Conservation (phyloP, 768 basidiomycete genomes). For the Leccinum pellstonianum region DNA sequence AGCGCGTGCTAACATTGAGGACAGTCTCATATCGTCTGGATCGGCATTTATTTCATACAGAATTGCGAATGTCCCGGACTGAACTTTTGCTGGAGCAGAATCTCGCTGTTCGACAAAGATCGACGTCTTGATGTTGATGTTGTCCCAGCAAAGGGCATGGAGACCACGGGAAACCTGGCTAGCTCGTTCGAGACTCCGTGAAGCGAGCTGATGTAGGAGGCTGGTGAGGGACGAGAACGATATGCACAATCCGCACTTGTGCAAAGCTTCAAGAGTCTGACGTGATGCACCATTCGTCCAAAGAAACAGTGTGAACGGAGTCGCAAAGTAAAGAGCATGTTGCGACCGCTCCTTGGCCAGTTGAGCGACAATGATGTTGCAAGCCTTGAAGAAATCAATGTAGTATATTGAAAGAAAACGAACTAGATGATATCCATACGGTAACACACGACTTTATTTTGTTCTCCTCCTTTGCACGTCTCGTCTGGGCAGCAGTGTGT, state of each 20-base stretch:
- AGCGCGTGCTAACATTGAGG: not conserved
- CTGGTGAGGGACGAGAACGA: not conserved
- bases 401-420: not conserved
- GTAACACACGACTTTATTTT: not conserved
- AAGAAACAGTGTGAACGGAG: not conserved
- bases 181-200: not conserved
- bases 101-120: conserved; percentile 27
- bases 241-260: not conserved
- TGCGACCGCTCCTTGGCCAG: not conserved
- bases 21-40: not conserved
- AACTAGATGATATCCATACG: not conserved
- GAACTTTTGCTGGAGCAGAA: not conserved
- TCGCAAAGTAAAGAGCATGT: not conserved
- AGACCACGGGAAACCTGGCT: not conserved
- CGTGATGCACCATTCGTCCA: not conserved
- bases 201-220: not conserved
- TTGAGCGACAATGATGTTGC: conserved; percentile 3
- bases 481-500: not conserved
- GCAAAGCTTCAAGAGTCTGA: not conserved
- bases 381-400: not conserved
- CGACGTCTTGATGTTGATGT: conserved; percentile 33
- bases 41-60: not conserved
- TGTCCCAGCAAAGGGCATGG: conserved; percentile 18
- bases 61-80: not conserved
- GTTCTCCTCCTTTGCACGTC: not conserved